Evolutionary conservation across 257 asterid species (phyloP).

Genomic region (Scutellaria minor): DNA sequence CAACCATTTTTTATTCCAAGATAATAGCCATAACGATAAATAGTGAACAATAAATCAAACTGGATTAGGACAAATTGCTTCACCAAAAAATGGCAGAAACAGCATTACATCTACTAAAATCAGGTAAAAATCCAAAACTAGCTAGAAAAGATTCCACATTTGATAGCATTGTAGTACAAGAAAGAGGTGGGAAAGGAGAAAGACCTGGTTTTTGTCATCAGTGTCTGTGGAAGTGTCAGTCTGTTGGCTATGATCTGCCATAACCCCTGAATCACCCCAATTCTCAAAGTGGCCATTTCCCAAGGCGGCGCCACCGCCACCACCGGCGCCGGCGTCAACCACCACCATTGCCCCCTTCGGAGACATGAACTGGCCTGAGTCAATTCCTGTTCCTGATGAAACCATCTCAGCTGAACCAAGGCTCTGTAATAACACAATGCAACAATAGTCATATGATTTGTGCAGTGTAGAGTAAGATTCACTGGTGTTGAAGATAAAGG

Average conservation of each 20-base stretch:
- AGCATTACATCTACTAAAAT: background rate
- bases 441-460: background rate
- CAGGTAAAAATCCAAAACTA: background rate
- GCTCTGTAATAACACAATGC: conserved; percentile 48
- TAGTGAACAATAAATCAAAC: background rate
- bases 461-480: background rate
- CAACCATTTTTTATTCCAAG: background rate
- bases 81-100: conserved; percentile 7
- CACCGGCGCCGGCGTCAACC: conserved; percentile 44
- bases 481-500: background rate
- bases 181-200: conserved; percentile 5
- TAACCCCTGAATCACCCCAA: conserved; percentile 49
- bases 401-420: conserved; percentile 70
- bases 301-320: conserved; percentile 47
- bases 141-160: conserved; percentile 24
- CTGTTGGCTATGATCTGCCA: conserved; percentile 55
- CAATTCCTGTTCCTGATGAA: conserved; percentile 56
- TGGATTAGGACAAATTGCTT: background rate
- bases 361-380: conserved; percentile 55
- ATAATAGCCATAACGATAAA: background rate
- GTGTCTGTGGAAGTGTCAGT: conserved; percentile 61
- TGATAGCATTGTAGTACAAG: background rate
- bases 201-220: conserved; percentile 53
- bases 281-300: conserved; percentile 62
- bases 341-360: conserved; percentile 48